Evolutionary conservation across 192 early-diverging fungal genomes (phyloP), one percentile per base, ranked within the genome.

Genomic region (Borealophlyctis nickersoniae): DNA sequence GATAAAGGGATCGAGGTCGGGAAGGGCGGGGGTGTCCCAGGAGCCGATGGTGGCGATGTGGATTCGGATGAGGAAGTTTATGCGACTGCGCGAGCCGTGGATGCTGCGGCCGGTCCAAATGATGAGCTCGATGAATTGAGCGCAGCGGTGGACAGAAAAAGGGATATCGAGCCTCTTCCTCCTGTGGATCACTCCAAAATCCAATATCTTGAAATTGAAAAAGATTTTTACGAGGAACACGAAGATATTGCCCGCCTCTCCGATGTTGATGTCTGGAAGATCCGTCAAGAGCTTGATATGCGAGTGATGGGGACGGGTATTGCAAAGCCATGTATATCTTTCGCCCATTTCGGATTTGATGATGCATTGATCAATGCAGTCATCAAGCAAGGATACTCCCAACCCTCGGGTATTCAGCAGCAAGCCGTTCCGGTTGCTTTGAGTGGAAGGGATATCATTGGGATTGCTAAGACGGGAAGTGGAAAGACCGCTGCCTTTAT

Each of bases 1-100:
- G 78, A 78, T 35, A 87, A 86, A 51, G 90, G 90, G 14, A 72
- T 92, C 39, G 81, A 80, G 23, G 78, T 91, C 36, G 91, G 91
- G n/a, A 84, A 72, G 73, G 70, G 35, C 63, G 61, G 45, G 66
- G 73, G 74, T 36, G 19, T 33, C 19, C n/a, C 53, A 64, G 70
- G 30, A 36, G 58, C 23, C 22, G 52, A 55, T 30, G 71, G 60
- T 34, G 70, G 69, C 45, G 57, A 88, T 52, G 81, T 71, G 4
- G 85, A 91, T 69, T 89, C 88, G 49, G 91, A 92, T 62, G 91
- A 91, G 59, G 89, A 91, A 70, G 91, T 92, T 1, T 92, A 92
- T 72, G 86, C 88, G 2, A 86, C 91, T 22, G 91, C 90, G 2
- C 70, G 81, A 11, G 89, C 88, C 28, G 67, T 91, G 22, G 87